Evolutionary conservation across 768 basidiomycete species (phyloP), one percentile per base, ranked within the genome.

Genomic region (Tulasnella sp.): DNA sequence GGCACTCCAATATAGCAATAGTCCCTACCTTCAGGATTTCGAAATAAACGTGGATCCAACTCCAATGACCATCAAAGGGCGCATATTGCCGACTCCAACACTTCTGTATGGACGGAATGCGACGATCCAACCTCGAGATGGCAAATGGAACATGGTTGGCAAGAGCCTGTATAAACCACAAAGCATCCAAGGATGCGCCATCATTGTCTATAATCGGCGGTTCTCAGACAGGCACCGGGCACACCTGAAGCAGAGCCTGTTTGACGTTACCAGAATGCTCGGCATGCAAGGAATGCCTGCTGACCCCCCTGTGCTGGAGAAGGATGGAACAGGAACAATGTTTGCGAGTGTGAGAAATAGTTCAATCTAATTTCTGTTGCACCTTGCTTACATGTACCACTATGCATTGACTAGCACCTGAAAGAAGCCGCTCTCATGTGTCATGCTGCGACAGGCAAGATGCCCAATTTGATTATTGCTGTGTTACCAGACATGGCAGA

Each of bases 91-190:
- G 46, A 46, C 46, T 46, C 46, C 46, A 16, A 46, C 46, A 3
- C 18, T 46, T 3, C 22, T 89, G 79, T 95, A 95, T 81, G 93
- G 93, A 16, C 69, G 44, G 14, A 46, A 28, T 28, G 60, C 40
- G 9, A 91, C 89, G 7, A 90, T 93, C 24, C 28, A 84, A 50
- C 93, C 93, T 0, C 86, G 85, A 9, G 90, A 94, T 76, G 94
- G 94, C 6, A 85, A 90, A 0, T 95, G 94, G 94, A 95, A 95
- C 80, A 93, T 95, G 94, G 91, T 76, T 46, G 86, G 50, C 77
- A 81, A 79, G 74, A 64, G 28, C 37, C 94, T 95, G 86, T 92
- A 88, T 86, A 87, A 86, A 78, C 89, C 93, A 0, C 88, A 84
- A 1, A 83, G 81, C 11, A 89, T 95, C 75, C 84, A 87, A n/a